These are phyloP conservation scores for Verticillium isaacii DNA, from an alignment of 2,329 filamentous ascomycete genomes.

Conservation along the genomic window DNA sequence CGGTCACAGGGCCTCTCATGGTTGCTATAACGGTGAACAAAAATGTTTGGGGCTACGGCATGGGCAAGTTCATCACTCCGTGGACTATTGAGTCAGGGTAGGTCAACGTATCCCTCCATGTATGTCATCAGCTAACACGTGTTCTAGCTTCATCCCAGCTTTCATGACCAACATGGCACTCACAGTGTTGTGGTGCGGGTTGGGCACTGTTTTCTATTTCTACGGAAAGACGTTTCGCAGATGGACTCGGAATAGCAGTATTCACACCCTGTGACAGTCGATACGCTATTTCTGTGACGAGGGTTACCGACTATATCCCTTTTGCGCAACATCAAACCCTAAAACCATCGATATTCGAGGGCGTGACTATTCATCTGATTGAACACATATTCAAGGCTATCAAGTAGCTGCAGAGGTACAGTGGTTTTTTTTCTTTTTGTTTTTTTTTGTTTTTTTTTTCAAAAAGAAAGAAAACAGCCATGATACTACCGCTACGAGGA, in stretches of 20 bases:
- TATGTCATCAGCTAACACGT: neutral
- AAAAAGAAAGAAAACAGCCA: too few species aligned
- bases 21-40: neutral
- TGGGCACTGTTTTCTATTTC: neutral
- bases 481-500: too few species aligned
- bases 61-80: neutral
- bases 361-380: too few species aligned
- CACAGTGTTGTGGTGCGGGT: neutral
- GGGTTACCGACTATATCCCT: too few species aligned
- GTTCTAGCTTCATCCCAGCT: neutral
- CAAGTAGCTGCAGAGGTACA: too few species aligned
- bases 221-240: neutral
- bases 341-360: too few species aligned
- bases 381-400: too few species aligned
- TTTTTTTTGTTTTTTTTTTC: too few species aligned
- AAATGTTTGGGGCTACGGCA: neutral
- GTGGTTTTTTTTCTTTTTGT: too few species aligned
- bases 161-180: neutral
- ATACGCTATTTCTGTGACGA: too few species aligned
- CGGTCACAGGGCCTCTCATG: slow-evolving; percentile 42
- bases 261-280: neutral
- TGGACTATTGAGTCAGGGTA: neutral
- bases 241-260: neutral
- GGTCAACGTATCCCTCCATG: neutral
- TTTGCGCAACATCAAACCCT: too few species aligned